Evolutionary conservation across 768 basidiomycete species (phyloP).

Genomic region (Podaxis rugospora): DNA sequence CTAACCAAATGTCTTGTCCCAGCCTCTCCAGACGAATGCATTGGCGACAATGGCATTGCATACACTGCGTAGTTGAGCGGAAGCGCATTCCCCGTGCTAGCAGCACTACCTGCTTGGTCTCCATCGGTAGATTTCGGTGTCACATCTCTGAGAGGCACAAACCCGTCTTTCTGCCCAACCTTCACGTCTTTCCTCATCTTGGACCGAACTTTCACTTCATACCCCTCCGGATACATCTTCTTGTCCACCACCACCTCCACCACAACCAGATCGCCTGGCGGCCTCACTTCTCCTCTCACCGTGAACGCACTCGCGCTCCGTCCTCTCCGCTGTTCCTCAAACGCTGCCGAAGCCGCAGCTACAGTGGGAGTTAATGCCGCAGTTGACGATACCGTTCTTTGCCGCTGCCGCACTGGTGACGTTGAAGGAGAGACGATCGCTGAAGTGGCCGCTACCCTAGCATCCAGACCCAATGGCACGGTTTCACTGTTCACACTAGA

Average conservation of each 20-base stretch:
- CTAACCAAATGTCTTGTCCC: slow-evolving; percentile 75
- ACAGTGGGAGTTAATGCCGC: slow-evolving; percentile 1
- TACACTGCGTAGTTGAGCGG: slow-evolving; percentile 61
- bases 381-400: slow-evolving; percentile 12
- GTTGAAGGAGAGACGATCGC: not conserved
- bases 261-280: slow-evolving; percentile 66
- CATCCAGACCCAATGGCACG: not conserved
- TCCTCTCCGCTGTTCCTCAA: slow-evolving; percentile 21
- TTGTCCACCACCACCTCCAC: slow-evolving; percentile 80
- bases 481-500: not conserved
- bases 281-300: slow-evolving; percentile 54
- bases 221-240: slow-evolving; percentile 76
- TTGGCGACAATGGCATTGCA: slow-evolving; percentile 76
- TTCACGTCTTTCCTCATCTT: slow-evolving; percentile 31
- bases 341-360: slow-evolving; percentile 4
- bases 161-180: slow-evolving; percentile 17
- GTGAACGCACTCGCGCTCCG: slow-evolving; percentile 55
- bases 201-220: slow-evolving; percentile 47
- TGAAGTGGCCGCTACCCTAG: not conserved
- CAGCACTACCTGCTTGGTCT: slow-evolving; percentile 14
- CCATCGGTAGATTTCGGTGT: slow-evolving; percentile 13
- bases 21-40: slow-evolving; percentile 62
- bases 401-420: not conserved
- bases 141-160: slow-evolving; percentile 9
- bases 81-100: slow-evolving; percentile 27